These are phyloP conservation scores for Diddensiella caesifluorescens DNA, from an alignment of 805 yeast species.

Conservation along the genomic window DNA sequence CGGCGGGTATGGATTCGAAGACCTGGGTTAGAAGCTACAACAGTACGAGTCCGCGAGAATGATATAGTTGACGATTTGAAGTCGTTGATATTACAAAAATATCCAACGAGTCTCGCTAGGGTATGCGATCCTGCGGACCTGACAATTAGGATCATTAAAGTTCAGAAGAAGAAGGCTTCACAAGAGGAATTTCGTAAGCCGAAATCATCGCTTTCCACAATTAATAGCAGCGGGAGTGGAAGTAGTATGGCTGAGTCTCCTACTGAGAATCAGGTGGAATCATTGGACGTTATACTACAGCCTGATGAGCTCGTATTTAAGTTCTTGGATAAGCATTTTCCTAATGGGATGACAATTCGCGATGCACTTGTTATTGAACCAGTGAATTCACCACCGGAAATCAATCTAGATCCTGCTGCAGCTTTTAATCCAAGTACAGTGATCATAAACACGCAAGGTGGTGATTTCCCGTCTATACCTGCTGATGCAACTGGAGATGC, in stretches of 20 bases:
- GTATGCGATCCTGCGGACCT: slow-evolving; percentile 65
- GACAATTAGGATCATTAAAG: slow-evolving; percentile 20
- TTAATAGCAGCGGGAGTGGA: neutral
- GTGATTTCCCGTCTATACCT: neutral
- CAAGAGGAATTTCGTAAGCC: neutral
- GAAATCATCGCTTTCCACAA: neutral
- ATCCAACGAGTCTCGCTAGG: slow-evolving; percentile 60
- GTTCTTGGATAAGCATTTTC: slow-evolving; percentile 19
- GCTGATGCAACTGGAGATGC: neutral
- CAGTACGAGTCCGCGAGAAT: slow-evolving; percentile 51
- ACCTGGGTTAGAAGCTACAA: slow-evolving; percentile 50
- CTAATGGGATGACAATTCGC: slow-evolving; percentile 21
- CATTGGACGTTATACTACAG: slow-evolving; percentile 11
- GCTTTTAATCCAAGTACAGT: slow-evolving; percentile 1
- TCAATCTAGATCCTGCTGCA: neutral
- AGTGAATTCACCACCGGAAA: neutral
- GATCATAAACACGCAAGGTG: neutral
- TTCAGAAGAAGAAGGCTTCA: neutral
- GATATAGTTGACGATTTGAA: slow-evolving; percentile 84
- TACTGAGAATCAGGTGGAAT: neutral
- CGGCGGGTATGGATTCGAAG: slow-evolving; percentile 37
- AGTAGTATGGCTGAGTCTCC: neutral
- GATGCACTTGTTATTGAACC: slow-evolving; percentile 21
- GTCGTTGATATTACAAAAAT: slow-evolving; percentile 53
- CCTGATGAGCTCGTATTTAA: slow-evolving; percentile 22